phyloP scores from a whole-genome alignment of 805 yeast genomes.

The Metschnikowia bowlesiae region DNA sequence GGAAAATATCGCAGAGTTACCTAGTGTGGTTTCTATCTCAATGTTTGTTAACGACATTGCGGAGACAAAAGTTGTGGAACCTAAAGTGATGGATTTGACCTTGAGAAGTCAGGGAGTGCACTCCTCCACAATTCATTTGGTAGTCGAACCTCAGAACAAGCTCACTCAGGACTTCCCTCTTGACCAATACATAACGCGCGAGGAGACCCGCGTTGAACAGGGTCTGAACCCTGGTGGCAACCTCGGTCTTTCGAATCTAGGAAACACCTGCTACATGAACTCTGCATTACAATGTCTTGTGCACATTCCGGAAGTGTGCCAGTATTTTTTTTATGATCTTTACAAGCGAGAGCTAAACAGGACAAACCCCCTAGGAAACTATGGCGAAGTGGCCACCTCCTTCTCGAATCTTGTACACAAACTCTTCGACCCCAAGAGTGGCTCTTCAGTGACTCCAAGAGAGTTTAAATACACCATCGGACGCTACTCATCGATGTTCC shows the following conservation, averaged over 20 bases:
- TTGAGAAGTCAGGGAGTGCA: slow-evolving; percentile 30
- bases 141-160: slow-evolving; percentile 25
- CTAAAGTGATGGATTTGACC: slow-evolving; percentile 18
- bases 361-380: slow-evolving; percentile 79
- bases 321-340: slow-evolving; percentile 63
- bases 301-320: slow-evolving; percentile 78
- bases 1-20: slow-evolving; percentile 20
- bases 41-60: slow-evolving; percentile 28
- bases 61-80: slow-evolving; percentile 27
- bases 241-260: slow-evolving; percentile 66
- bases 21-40: slow-evolving; percentile 21
- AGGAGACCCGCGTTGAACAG: neutral
- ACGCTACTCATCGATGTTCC: slow-evolving; percentile 69
- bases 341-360: slow-evolving; percentile 64
- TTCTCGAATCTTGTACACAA: slow-evolving; percentile 67
- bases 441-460: slow-evolving; percentile 50
- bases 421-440: slow-evolving; percentile 39
- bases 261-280: slow-evolving; percentile 93
- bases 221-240: slow-evolving; percentile 32
- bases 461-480: slow-evolving; percentile 80
- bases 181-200: slow-evolving; percentile 14
- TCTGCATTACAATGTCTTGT: slow-evolving; percentile 86
- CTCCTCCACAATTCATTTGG: slow-evolving; percentile 22
- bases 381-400: slow-evolving; percentile 73
- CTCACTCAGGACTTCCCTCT: slow-evolving; percentile 19